Evolutionary conservation across 2,329 filamentous ascomycete genomes (phyloP).

Genomic region (Pseudocercospora ulei): DNA sequence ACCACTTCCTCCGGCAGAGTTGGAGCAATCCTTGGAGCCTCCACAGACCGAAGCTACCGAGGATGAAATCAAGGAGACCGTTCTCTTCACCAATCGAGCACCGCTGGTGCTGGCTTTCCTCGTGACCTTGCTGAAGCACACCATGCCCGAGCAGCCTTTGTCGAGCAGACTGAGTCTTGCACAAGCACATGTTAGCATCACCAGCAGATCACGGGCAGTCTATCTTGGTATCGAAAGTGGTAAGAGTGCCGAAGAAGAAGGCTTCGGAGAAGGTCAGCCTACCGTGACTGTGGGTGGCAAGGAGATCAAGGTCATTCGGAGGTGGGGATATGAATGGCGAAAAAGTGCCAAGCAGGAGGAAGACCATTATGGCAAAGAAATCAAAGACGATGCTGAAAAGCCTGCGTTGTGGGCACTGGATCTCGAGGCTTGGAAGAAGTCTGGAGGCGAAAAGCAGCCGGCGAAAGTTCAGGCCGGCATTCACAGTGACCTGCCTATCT

Average conservation of each 20-base stretch:
- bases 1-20: constrained; percentile 43
- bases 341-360: constrained; percentile 23
- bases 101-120: constrained; percentile 75
- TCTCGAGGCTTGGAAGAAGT: constrained; percentile 46
- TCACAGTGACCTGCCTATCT: constrained; percentile 55
- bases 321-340: constrained; percentile 61
- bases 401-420: constrained; percentile 48
- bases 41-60: constrained; percentile 49
- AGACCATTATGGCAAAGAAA: constrained; percentile 31
- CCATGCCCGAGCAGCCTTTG: constrained; percentile 74
- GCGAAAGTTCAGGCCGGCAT: constrained; percentile 24
- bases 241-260: constrained; percentile 56
- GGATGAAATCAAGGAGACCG: constrained; percentile 49
- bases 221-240: constrained; percentile 62
- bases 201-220: constrained; percentile 66
- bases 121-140: constrained; percentile 61
- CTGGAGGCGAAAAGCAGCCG: constrained; percentile 25
- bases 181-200: constrained; percentile 73
- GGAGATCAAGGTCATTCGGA: constrained; percentile 63
- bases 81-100: constrained; percentile 66
- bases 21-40: constrained; percentile 54
- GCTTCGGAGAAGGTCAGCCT: constrained; percentile 67
- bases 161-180: constrained; percentile 76
- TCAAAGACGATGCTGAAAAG: constrained; percentile 17
- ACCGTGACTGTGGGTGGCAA: constrained; percentile 61